phyloP scores from a whole-genome alignment of 2,329 filamentous ascomycete species.

The Trichophyton mentagrophytes region DNA sequence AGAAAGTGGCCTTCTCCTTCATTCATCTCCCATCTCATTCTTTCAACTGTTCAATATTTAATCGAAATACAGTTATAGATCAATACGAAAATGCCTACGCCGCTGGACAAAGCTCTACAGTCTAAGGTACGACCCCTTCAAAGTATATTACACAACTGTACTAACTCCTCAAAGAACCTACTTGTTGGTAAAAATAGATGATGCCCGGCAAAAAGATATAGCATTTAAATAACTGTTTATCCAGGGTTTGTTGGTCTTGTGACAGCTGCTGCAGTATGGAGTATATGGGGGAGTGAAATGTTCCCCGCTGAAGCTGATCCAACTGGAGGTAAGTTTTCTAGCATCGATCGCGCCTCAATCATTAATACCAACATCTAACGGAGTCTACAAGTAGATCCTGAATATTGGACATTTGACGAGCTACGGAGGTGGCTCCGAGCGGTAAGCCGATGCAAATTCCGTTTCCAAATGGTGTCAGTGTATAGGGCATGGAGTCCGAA shows the following conservation, averaged over 20 bases:
- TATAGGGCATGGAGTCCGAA: background rate
- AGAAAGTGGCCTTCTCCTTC: background rate
- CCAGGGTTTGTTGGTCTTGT: constrained; percentile 70
- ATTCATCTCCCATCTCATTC: background rate
- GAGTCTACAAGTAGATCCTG: constrained; percentile 39
- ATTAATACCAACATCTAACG: constrained; percentile 2
- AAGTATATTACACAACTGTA: constrained; percentile 1
- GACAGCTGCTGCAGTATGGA: constrained; percentile 67
- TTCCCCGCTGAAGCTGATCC: constrained; percentile 66
- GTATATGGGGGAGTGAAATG: constrained; percentile 73
- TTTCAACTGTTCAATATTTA: background rate
- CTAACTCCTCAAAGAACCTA: constrained; percentile 43
- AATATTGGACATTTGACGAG: constrained; percentile 67
- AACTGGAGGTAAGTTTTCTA: constrained; percentile 50
- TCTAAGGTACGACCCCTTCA: constrained; percentile 44
- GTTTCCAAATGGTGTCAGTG: background rate
- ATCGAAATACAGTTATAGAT: background rate
- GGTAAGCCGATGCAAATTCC: constrained; percentile 38
- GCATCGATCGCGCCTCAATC: background rate
- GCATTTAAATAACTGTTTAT: constrained; percentile 5
- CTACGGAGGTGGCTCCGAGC: constrained; percentile 66
- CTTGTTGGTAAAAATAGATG: constrained; percentile 46
- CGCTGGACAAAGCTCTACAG: constrained; percentile 54
- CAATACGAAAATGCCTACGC: constrained; percentile 51
- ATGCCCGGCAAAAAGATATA: background rate